These are phyloP conservation scores for Pleurotus djamor DNA, from an alignment of 768 basidiomycete genomes.

Conservation along the genomic window DNA sequence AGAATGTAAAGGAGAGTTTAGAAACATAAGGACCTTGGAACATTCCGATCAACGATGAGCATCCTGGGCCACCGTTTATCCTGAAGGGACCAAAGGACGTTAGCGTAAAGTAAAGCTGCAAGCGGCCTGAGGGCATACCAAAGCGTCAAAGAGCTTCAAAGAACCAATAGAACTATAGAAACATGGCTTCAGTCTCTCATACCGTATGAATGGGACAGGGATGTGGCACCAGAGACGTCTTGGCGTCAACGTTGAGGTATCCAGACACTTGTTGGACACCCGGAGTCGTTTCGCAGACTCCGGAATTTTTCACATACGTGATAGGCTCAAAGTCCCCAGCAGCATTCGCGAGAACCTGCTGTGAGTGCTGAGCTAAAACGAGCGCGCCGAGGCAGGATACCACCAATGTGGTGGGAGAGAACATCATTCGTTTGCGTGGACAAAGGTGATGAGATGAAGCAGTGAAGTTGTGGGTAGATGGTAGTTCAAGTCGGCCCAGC, in stretches of 20 bases:
- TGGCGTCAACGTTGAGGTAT: constrained; percentile 44
- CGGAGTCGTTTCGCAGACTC: constrained; percentile 53
- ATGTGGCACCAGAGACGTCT: constrained; percentile 45
- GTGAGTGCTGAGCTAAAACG: too few species aligned
- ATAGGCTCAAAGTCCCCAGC: neutral
- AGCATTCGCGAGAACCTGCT: too few species aligned
- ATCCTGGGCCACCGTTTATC: constrained; percentile 63
- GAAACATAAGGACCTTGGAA: constrained; percentile 47
- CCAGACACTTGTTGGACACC: constrained; percentile 47
- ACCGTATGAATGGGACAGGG: too few species aligned
- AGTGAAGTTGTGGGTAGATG: too few species aligned
- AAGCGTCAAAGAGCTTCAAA: constrained; percentile 66
- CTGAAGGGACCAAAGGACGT: constrained; percentile 17
- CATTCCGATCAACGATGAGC: constrained; percentile 62
- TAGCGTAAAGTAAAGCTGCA: too few species aligned
- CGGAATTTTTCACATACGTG: constrained; percentile 39
- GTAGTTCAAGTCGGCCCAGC: too few species aligned
- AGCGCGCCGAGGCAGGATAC: too few species aligned
- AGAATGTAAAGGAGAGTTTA: neutral
- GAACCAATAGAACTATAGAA: constrained; percentile 68
- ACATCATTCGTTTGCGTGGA: too few species aligned
- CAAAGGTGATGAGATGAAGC: too few species aligned
- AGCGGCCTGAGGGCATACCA: constrained; percentile 33
- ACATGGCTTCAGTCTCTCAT: too few species aligned
- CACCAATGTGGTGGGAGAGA: too few species aligned